phyloP scores from a whole-genome alignment of 352 stramenopile species.

The Globisporangium acanthophoron region DNA sequence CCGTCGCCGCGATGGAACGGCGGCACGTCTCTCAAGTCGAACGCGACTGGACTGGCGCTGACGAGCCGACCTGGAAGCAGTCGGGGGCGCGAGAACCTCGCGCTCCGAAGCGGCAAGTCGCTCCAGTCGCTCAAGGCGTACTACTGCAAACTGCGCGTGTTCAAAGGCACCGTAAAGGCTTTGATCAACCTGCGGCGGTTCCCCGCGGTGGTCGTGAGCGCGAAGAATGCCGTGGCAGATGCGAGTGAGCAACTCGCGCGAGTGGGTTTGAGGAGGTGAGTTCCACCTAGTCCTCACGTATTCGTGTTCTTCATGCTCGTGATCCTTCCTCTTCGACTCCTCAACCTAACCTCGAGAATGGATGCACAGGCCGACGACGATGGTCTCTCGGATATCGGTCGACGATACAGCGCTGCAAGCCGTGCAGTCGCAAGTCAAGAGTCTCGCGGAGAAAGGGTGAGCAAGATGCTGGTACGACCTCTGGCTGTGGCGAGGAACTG shows the following conservation, averaged over 20 bases:
- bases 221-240: not conserved
- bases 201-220: not conserved
- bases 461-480: not conserved
- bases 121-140: slow-evolving; percentile 62
- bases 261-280: not conserved
- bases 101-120: slow-evolving; percentile 19
- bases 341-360: not conserved
- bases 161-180: slow-evolving; percentile 62
- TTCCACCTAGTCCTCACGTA: too few species aligned
- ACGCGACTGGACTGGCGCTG: not conserved
- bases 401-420: slow-evolving; percentile 27
- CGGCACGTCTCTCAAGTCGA: not conserved
- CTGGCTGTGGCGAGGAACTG: not conserved
- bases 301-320: not conserved
- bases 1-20: slow-evolving; percentile 26
- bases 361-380: slow-evolving; percentile 13
- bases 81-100: slow-evolving; percentile 5
- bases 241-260: not conserved
- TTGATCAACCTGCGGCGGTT: slow-evolving; percentile 51
- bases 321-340: not conserved
- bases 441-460: slow-evolving; percentile 54
- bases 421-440: slow-evolving; percentile 54
- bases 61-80: not conserved
- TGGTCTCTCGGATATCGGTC: slow-evolving; percentile 33
- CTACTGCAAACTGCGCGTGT: slow-evolving; percentile 61